Conservation (phyloP, 2,329 filamentous ascomycete genomes). For the Colletotrichum sp. region DNA sequence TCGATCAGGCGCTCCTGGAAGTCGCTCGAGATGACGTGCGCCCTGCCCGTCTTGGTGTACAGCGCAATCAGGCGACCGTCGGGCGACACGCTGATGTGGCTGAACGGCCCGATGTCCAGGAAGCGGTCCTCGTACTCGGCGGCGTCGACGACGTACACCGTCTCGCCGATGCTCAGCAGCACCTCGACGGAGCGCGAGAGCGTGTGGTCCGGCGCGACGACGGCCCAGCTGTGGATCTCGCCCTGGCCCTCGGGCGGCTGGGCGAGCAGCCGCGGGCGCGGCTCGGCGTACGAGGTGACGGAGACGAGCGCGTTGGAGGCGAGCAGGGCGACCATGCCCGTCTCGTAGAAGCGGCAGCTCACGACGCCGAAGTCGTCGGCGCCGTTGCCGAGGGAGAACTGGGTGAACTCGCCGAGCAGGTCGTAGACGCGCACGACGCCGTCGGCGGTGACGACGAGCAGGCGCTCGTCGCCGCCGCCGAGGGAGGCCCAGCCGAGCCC, state of each 20-base stretch:
- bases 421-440: slow-evolving; percentile 91
- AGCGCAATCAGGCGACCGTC: slow-evolving; percentile 88
- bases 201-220: slow-evolving; percentile 87
- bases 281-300: slow-evolving; percentile 90
- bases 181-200: slow-evolving; percentile 94
- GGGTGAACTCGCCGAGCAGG: slow-evolving; percentile 92
- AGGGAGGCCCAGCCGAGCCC: slow-evolving; percentile 91
- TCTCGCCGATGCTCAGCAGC: slow-evolving; percentile 81
- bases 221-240: slow-evolving; percentile 83
- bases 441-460: slow-evolving; percentile 87
- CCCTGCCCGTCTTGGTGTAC: slow-evolving; percentile 82
- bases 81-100: slow-evolving; percentile 87
- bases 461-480: slow-evolving; percentile 69
- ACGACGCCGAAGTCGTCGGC: slow-evolving; percentile 87
- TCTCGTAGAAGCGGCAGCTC: slow-evolving; percentile 88
- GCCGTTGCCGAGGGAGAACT: slow-evolving; percentile 89
- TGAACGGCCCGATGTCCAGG: slow-evolving; percentile 90
- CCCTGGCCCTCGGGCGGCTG: slow-evolving; percentile 78
- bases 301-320: slow-evolving; percentile 86
- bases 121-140: slow-evolving; percentile 90
- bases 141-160: slow-evolving; percentile 85
- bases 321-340: slow-evolving; percentile 91
- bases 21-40: slow-evolving; percentile 94
- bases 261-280: slow-evolving; percentile 83
- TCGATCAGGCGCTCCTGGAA: slow-evolving; percentile 93